A percentile compares a stretch with the other conserved stretches of the same genome.
These are phyloP conservation scores for Aphanomyces astaci DNA, from an alignment of 352 stramenopile genomes.

Conservation along the genomic window DNA sequence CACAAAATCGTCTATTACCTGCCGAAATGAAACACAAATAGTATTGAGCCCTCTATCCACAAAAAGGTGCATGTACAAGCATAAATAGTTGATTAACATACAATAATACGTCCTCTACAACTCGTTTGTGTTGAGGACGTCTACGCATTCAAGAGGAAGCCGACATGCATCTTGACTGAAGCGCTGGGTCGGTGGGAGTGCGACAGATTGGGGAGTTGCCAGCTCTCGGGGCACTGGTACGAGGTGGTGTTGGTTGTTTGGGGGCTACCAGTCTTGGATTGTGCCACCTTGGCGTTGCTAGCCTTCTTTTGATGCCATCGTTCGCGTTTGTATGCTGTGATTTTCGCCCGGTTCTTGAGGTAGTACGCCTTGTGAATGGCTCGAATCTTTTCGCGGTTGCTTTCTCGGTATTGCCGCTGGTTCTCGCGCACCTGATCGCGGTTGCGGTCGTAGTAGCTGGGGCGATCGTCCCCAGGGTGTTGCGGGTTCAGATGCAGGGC, in stretches of 20 bases:
- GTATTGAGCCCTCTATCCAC: too few species aligned
- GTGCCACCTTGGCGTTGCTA: too few species aligned
- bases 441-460: background rate
- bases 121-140: background rate
- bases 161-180: background rate
- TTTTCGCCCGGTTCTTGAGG: background rate
- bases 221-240: too few species aligned
- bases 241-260: too few species aligned
- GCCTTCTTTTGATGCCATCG: background rate
- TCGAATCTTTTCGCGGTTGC: background rate
- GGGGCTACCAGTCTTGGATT: too few species aligned
- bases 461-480: background rate
- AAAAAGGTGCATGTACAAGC: too few species aligned
- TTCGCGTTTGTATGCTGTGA: background rate
- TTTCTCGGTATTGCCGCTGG: background rate
- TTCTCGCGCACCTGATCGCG: background rate
- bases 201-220: too few species aligned
- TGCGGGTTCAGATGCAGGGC: background rate
- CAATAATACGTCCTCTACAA: background rate
- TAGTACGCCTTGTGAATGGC: background rate
- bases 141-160: background rate
- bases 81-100: too few species aligned
- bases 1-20: too few species aligned
- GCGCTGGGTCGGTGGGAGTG: too few species aligned
- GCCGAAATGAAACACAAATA: too few species aligned